phyloP scores from a whole-genome alignment of 2,329 filamentous ascomycete genomes.

The Neodidymelliopsis sp. region DNA sequence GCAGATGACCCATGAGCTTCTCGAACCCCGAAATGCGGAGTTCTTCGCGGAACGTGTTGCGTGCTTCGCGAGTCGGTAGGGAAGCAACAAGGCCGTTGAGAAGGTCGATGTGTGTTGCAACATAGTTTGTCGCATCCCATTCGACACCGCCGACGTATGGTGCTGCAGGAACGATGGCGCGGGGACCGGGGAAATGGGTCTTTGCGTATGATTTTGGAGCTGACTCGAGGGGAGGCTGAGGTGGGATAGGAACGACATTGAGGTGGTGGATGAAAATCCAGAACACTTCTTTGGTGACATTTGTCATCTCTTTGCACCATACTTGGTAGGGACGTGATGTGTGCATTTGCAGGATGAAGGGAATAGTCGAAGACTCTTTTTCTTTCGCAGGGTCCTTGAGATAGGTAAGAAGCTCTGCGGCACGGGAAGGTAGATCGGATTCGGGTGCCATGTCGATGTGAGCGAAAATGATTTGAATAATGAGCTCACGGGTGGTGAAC shows the following conservation, averaged over 20 bases:
- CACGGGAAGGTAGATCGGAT: conserved; percentile 70
- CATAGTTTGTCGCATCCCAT: conserved; percentile 98
- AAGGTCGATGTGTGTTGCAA: conserved; percentile 90
- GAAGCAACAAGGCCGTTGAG: conserved; percentile 90
- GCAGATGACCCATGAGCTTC: conserved; percentile 81
- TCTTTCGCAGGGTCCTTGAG: conserved; percentile 77
- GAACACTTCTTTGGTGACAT: conserved; percentile 97
- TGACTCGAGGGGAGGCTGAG: conserved; percentile 40
- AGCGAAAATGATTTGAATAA: conserved; percentile 87
- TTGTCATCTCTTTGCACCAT: conserved; percentile 91
- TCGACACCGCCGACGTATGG: conserved; percentile 97
- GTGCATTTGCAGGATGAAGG: conserved; percentile 90
- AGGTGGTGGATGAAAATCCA: conserved; percentile 98
- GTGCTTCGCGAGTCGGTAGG: conserved; percentile 71
- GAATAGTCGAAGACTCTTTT: conserved; percentile 77
- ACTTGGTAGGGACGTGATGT: conserved; percentile 86
- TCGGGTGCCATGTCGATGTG: conserved; percentile 72
- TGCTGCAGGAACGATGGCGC: conserved; percentile 89
- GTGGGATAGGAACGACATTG: conserved; percentile 77
- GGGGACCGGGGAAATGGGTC: conserved; percentile 81
- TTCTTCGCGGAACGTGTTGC: conserved; percentile 80
- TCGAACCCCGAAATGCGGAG: conserved; percentile 88
- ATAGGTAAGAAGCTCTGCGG: conserved; percentile 77
- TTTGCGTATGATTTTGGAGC: conserved; percentile 57
- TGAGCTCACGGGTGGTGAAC: conserved; percentile 89